Conservation (phyloP, 176 grass and related monocot species). For the Zizania latifolia region DNA sequence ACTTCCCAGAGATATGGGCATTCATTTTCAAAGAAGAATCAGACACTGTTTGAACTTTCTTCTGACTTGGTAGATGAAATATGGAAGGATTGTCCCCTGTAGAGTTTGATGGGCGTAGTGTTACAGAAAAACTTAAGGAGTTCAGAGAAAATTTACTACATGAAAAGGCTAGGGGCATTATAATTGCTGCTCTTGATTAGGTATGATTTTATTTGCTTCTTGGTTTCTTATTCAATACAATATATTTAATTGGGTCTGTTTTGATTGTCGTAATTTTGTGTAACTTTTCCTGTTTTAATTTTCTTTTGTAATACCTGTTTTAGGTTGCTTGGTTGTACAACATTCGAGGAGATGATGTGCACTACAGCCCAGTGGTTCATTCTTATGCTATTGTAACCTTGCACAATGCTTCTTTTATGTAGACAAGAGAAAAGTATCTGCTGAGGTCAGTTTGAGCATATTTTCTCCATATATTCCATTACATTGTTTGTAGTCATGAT, state of each 20-base stretch:
- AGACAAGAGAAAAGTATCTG: constrained; percentile 76
- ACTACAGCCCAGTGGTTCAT: constrained; percentile 84
- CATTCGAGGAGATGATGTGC: constrained; percentile 80
- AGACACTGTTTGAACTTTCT: constrained; percentile 70
- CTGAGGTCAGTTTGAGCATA: constrained; percentile 45
- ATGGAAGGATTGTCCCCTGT: constrained; percentile 85
- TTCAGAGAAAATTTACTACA: constrained; percentile 59
- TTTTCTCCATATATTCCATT: not conserved
- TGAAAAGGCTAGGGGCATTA: constrained; percentile 55
- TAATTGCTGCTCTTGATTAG: constrained; percentile 85
- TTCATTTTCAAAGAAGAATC: constrained; percentile 57
- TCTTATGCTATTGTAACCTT: too few relatives aligned
- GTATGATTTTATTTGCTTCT: constrained; percentile 30
- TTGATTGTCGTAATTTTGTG: not conserved
- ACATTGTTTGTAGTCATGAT: not conserved
- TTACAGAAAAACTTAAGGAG: constrained; percentile 67
- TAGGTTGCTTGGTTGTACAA: constrained; percentile 97
- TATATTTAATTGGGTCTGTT: constrained; percentile 23
- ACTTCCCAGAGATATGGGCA: constrained; percentile 65
- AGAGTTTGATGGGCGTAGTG: constrained; percentile 62
- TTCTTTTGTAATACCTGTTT: constrained; percentile 19
- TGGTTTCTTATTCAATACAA: not conserved
- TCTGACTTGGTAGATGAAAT: constrained; percentile 78
- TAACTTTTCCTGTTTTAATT: not conserved
- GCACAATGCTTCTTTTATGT: constrained; percentile 79